A percentile compares a stretch with the other conserved stretches of the same genome.
These are phyloP conservation scores for Talaromyces rugulosus DNA, from an alignment of 2,329 filamentous ascomycete species.

Conservation along the genomic window DNA sequence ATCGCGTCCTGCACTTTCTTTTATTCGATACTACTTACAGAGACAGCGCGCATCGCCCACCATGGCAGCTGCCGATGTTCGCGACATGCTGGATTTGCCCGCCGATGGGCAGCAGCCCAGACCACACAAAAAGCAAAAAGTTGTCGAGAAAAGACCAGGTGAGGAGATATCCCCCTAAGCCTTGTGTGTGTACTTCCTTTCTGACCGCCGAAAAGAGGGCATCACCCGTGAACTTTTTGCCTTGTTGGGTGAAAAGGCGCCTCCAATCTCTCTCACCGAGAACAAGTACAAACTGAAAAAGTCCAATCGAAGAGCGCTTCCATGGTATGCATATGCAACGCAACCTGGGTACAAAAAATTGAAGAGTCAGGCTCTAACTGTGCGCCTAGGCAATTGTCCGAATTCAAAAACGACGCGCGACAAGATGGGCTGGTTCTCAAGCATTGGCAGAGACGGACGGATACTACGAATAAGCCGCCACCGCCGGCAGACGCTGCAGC, in stretches of 20 bases:
- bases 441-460: constrained; percentile 73
- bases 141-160: constrained; percentile 56
- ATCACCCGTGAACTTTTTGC: constrained; percentile 50
- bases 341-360: constrained; percentile 41
- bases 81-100: constrained; percentile 81
- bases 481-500: constrained; percentile 30
- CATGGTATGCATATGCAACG: constrained; percentile 51
- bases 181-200: neutral
- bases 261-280: constrained; percentile 50
- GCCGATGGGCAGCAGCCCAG: constrained; percentile 54
- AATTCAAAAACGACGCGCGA: constrained; percentile 76
- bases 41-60: constrained; percentile 23
- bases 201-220: constrained; percentile 35
- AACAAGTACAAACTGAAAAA: constrained; percentile 51
- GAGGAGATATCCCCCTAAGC: constrained; percentile 21
- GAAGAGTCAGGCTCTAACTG: constrained; percentile 50
- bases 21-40: neutral
- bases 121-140: constrained; percentile 71
- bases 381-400: constrained; percentile 59
- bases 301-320: constrained; percentile 40
- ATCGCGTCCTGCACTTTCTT: neutral
- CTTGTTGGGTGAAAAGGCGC: constrained; percentile 48
- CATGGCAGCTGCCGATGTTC: constrained; percentile 76
- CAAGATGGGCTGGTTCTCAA: constrained; percentile 65
- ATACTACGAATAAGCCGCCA: constrained; percentile 33